Conservation (phyloP, 2,329 filamentous ascomycete genomes). For the Fusarium xyrophilum region DNA sequence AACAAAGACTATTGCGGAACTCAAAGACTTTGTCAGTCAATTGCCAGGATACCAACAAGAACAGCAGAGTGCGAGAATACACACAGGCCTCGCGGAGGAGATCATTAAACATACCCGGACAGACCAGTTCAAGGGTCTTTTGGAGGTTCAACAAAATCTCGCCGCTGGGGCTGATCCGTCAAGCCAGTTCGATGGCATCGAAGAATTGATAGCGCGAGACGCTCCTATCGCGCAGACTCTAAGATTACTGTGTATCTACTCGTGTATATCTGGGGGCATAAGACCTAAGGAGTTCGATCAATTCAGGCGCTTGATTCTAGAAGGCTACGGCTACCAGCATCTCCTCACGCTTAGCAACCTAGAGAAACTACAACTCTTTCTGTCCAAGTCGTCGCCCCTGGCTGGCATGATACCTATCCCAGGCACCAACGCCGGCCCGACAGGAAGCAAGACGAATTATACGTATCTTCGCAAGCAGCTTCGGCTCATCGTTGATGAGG, state of each 20-base stretch:
- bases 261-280: slow-evolving; percentile 86
- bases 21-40: slow-evolving; percentile 94
- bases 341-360: slow-evolving; percentile 86
- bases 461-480: slow-evolving; percentile 84
- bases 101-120: slow-evolving; percentile 92
- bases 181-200: slow-evolving; percentile 87
- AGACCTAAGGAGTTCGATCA: slow-evolving; percentile 87
- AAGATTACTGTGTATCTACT: slow-evolving; percentile 88
- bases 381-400: slow-evolving; percentile 76
- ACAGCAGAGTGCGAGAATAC: slow-evolving; percentile 88
- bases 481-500: slow-evolving; percentile 91
- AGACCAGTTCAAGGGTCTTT: slow-evolving; percentile 83
- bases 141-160: slow-evolving; percentile 96
- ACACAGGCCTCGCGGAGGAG: slow-evolving; percentile 91
- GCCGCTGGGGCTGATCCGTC: slow-evolving; percentile 88
- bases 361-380: slow-evolving; percentile 87
- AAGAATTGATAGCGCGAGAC: slow-evolving; percentile 91
- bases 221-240: slow-evolving; percentile 82
- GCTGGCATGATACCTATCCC: slow-evolving; percentile 82
- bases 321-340: slow-evolving; percentile 95
- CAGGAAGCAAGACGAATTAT: slow-evolving; percentile 86
- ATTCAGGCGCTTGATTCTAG: slow-evolving; percentile 85
- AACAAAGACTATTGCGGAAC: slow-evolving; percentile 86
- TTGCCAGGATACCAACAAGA: slow-evolving; percentile 92
- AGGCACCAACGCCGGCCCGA: slow-evolving; percentile 57